Evolutionary conservation across 2,329 filamentous ascomycete species (phyloP).

Genomic region (Aspergillus novoparasiticus): DNA sequence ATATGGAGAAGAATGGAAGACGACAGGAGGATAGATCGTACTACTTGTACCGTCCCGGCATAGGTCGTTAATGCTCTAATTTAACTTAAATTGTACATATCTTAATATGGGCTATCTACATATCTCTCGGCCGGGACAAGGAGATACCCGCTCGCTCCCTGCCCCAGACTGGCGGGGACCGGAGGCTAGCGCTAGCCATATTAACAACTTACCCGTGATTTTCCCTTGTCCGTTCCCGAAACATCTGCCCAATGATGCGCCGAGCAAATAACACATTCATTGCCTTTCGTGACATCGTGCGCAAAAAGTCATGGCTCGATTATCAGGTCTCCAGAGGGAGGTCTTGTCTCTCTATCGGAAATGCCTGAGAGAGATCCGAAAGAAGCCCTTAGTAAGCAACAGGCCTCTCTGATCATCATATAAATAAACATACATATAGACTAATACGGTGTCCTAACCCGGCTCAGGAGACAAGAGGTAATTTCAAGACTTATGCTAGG

Average conservation of each 20-base stretch:
- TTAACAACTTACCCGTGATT: not conserved
- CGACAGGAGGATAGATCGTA: not conserved
- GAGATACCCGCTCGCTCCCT: constrained; percentile 8
- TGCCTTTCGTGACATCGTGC: not conserved
- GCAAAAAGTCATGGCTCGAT: constrained; percentile 40
- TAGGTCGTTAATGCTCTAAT: not conserved
- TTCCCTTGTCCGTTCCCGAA: not conserved
- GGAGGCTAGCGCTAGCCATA: constrained; percentile 14
- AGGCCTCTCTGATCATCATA: not conserved
- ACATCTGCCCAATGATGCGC: not conserved
- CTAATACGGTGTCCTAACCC: not conserved
- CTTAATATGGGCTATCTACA: not conserved
- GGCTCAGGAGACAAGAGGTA: constrained; percentile 41
- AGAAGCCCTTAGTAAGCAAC: constrained; percentile 71
- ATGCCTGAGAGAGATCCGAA: constrained; percentile 78
- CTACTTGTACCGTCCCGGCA: not conserved
- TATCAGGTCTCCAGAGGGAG: constrained; percentile 88
- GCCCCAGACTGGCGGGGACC: constrained; percentile 25
- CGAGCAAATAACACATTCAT: not conserved
- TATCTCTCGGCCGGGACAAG: not conserved
- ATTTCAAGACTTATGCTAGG: constrained; percentile 48
- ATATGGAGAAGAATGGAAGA: not conserved
- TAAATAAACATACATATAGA: not conserved
- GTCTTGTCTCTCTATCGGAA: constrained; percentile 83
- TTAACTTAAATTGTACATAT: too few species aligned